Conservation (phyloP, 108 stramenopile species). For the Nannochloropsis gaditana region DNA sequence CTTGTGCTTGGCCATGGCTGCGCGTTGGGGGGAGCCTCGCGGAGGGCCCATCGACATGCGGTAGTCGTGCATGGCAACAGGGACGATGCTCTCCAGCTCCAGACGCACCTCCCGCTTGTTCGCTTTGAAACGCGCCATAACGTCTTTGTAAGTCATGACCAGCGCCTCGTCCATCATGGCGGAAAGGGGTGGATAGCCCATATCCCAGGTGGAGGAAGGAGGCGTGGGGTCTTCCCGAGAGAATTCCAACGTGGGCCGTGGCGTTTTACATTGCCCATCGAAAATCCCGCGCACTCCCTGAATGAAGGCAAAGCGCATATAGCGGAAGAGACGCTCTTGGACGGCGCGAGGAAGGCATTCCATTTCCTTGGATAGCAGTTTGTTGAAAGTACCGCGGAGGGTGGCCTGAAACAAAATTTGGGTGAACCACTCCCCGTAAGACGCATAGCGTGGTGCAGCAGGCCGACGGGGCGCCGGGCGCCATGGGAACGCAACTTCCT, state of each 20-base stretch:
- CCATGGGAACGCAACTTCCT: neutral
- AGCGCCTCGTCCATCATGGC: neutral
- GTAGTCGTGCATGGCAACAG: neutral
- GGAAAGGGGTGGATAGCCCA: neutral
- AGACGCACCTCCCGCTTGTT: neutral
- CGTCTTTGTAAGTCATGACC: neutral
- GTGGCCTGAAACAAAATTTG: neutral
- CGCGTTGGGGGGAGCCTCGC: neutral
- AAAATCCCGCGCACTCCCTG: neutral
- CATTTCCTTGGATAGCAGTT: neutral
- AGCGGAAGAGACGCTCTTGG: neutral
- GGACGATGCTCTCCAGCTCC: neutral
- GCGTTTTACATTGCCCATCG: constrained; percentile 7
- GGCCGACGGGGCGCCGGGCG: neutral
- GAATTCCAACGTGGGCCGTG: neutral
- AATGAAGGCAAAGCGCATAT: neutral
- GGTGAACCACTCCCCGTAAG: neutral
- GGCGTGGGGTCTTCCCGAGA: neutral
- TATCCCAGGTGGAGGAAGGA: neutral
- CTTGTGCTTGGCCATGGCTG: too few relatives aligned
- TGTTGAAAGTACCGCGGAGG: neutral
- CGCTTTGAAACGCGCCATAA: neutral
- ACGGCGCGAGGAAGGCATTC: neutral
- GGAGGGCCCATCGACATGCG: neutral
- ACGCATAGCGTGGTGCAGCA: neutral